phyloP scores from a whole-genome alignment of 2,329 filamentous ascomycete species.

The Verticillium isaacii region DNA sequence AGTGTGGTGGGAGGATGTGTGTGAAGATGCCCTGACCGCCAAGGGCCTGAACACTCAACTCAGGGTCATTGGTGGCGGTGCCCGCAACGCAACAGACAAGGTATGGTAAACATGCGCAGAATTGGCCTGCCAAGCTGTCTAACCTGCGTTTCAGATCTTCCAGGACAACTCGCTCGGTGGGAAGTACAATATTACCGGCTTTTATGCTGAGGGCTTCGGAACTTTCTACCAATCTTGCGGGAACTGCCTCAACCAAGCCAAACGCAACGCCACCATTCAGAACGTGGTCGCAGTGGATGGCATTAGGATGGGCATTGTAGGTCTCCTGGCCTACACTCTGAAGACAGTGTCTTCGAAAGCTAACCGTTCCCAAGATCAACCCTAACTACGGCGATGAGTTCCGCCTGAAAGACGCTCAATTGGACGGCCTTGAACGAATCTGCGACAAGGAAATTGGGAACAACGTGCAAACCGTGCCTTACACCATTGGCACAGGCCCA shows the following conservation, averaged over 20 bases:
- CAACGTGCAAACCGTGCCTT: slow-evolving; percentile 21
- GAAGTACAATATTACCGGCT: slow-evolving; percentile 25
- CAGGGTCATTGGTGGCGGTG: slow-evolving; percentile 22
- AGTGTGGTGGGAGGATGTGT: slow-evolving; percentile 26
- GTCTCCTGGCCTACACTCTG: neutral
- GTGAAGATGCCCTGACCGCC: slow-evolving; percentile 21
- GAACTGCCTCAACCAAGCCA: slow-evolving; percentile 21
- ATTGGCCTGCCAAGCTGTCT: neutral
- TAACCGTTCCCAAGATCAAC: slow-evolving; percentile 16
- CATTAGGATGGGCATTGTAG: slow-evolving; percentile 17
- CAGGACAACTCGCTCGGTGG: slow-evolving; percentile 23
- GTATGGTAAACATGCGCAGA: slow-evolving; percentile 3
- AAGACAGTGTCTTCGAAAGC: neutral
- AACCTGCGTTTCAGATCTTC: slow-evolving; percentile 15
- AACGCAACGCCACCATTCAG: slow-evolving; percentile 19
- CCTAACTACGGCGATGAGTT: slow-evolving; percentile 23
- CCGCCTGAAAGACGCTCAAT: slow-evolving; percentile 20
- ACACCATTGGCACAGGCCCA: slow-evolving; percentile 17
- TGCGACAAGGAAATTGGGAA: slow-evolving; percentile 23
- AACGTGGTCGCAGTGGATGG: slow-evolving; percentile 21
- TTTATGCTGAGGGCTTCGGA: slow-evolving; percentile 21
- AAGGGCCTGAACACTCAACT: slow-evolving; percentile 23
- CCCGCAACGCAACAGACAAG: slow-evolving; percentile 22
- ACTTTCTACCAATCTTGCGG: slow-evolving; percentile 23
- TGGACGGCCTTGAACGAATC: slow-evolving; percentile 16